A percentile compares a stretch with the other conserved stretches of the same genome.
phyloP scores from a whole-genome alignment of 352 stramenopile species.

The Thalassiosira exigua region DNA sequence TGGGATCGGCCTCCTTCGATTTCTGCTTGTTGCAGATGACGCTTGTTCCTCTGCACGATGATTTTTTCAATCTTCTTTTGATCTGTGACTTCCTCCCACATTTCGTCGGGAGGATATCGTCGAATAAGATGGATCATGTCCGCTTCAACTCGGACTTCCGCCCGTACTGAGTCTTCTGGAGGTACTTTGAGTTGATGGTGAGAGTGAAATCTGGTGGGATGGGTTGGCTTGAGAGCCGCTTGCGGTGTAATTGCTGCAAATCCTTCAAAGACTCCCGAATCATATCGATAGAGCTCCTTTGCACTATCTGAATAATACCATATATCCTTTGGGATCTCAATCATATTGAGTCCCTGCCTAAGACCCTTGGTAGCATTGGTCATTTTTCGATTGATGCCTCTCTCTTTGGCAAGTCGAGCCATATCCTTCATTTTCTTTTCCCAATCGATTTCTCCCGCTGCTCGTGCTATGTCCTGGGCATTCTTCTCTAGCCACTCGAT shows the following conservation, averaged over 20 bases:
- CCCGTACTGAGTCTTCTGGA: slow-evolving; percentile 7
- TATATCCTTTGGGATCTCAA: slow-evolving; percentile 12
- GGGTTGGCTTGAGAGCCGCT: neutral
- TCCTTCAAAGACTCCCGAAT: slow-evolving; percentile 4
- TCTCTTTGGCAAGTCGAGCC: neutral
- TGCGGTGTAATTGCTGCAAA: neutral
- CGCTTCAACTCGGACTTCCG: neutral
- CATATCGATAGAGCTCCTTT: slow-evolving; percentile 24
- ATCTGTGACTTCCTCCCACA: slow-evolving; percentile 5
- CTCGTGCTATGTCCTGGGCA: slow-evolving; percentile 18
- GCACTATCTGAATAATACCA: slow-evolving; percentile 15
- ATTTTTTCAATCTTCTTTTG: slow-evolving; percentile 2
- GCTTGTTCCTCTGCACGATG: slow-evolving; percentile 2
- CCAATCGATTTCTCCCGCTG: slow-evolving; percentile 35
- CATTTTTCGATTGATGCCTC: neutral
- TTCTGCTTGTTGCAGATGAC: slow-evolving; percentile 24
- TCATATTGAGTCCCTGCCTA: neutral
- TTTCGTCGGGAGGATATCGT: neutral
- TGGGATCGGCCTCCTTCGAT: slow-evolving; percentile 7
- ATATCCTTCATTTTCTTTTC: slow-evolving; percentile 11
- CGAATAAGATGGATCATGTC: neutral
- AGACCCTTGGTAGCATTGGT: slow-evolving; percentile 1
- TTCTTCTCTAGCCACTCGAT: slow-evolving; percentile 34
- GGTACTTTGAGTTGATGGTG: slow-evolving; percentile 27
- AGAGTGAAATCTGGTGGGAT: neutral